These are phyloP conservation scores for Podila minutissima DNA, from an alignment of 192 early-diverging fungal genomes.

Conservation along the genomic window DNA sequence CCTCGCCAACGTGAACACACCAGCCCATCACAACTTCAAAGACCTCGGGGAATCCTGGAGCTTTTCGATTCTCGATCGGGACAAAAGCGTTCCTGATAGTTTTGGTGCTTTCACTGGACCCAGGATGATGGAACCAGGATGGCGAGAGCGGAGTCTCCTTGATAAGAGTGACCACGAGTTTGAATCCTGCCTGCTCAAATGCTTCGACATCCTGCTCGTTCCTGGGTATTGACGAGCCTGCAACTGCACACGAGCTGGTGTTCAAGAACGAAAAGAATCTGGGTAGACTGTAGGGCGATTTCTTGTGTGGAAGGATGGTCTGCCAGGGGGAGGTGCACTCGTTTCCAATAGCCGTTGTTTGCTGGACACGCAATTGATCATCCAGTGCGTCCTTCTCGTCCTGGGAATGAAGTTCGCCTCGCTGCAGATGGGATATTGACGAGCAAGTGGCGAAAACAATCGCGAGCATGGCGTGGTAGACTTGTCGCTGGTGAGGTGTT, in stretches of 20 bases:
- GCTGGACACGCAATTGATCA: slow-evolving; percentile 18
- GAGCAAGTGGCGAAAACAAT: slow-evolving; percentile 29
- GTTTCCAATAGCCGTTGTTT: slow-evolving; percentile 26
- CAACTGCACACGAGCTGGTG: slow-evolving; percentile 37
- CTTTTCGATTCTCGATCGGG: slow-evolving; percentile 47
- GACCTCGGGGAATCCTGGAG: slow-evolving; percentile 36
- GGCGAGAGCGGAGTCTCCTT: slow-evolving; percentile 37
- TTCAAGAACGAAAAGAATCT: slow-evolving; percentile 42
- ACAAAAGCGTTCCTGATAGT: slow-evolving; percentile 41
- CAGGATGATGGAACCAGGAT: slow-evolving; percentile 25
- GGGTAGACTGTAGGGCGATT: slow-evolving; percentile 28
- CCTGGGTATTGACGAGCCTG: slow-evolving; percentile 42
- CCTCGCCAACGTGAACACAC: slow-evolving; percentile 23
- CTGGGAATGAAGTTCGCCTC: neutral
- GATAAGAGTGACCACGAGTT: slow-evolving; percentile 38
- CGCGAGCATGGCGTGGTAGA: slow-evolving; percentile 37
- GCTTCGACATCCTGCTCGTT: slow-evolving; percentile 43
- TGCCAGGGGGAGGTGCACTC: slow-evolving; percentile 23
- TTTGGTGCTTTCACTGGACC: neutral
- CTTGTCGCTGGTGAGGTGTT: slow-evolving; percentile 1
- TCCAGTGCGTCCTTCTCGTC: slow-evolving; percentile 7
- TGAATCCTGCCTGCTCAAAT: slow-evolving; percentile 32
- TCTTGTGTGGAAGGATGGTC: slow-evolving; percentile 23
- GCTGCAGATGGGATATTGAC: neutral
- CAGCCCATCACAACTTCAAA: slow-evolving; percentile 49